Percentiles rank a stretch among this genome's conserved stretches.
Conservation (phyloP, 441 rosid genomes). For the Sinapis alba region DNA sequence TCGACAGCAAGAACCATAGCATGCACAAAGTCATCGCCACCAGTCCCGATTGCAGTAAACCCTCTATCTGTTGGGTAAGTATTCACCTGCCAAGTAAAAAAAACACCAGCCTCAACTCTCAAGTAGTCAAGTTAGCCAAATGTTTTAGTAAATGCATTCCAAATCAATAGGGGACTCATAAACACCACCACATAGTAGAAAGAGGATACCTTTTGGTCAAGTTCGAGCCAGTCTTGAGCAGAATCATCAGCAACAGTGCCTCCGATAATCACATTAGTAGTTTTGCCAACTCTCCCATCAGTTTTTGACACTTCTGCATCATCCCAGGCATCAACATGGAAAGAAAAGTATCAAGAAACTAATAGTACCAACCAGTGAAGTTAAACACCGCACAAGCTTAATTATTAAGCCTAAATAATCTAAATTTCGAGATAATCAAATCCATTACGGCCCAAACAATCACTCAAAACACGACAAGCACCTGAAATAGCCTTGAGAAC, state of each 20-base stretch:
- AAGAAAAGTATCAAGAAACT: no score
- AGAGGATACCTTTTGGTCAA: slow-evolving; percentile 83
- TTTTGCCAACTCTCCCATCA: slow-evolving; percentile 92
- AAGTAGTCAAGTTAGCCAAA: slow-evolving; percentile 20
- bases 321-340: background rate
- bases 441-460: slow-evolving; percentile 8
- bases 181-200: background rate
- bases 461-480: slow-evolving; percentile 22
- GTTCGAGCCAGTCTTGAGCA: slow-evolving; percentile 79
- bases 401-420: background rate
- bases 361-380: no score
- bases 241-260: slow-evolving; percentile 95
- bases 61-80: slow-evolving; percentile 94
- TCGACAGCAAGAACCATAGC: slow-evolving; percentile 98
- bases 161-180: no score
- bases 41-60: slow-evolving; percentile 94
- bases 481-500: slow-evolving; percentile 95
- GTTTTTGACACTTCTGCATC: slow-evolving; percentile 83
- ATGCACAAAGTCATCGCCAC: slow-evolving; percentile 97
- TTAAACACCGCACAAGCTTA: no score
- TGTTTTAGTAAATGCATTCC: slow-evolving; percentile 8
- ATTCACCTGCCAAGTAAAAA: slow-evolving; percentile 63
- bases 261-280: slow-evolving; percentile 89
- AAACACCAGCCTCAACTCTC: slow-evolving; percentile 7
- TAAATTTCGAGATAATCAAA: background rate